Base-by-base conservation (phyloP, 306 rosid genomes). In the Myrica gale region DNA sequence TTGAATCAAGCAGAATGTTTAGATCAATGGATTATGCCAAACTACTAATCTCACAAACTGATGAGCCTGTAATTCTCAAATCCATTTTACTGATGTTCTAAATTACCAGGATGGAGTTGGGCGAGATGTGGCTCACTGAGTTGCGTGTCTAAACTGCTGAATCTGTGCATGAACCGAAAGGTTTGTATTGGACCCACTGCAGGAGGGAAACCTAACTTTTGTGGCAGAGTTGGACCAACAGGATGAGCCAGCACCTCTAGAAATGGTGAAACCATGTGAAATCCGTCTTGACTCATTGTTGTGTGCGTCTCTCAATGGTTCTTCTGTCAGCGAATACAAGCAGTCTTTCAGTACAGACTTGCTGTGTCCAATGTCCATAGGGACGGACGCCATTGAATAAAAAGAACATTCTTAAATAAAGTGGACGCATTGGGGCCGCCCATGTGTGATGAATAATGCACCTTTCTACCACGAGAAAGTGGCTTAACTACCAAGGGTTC, bases 401-500 rank as follows among this genome's bases (percentile, higher is more conserved):
- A 39, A 6, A 51, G 73, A 48, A 71, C 78, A 21, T 75, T 68
- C 47, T n/a, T 26, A 37, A 41, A 20, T 23, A 73, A 53, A 72
- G 45, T 32, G 45, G 56, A 55, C 68, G 3, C 6, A 1, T 3
- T 6, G 75, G 55, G 68, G 75, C 60, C 9, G 16, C 45, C 23
- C 48, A 57, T 58, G 16, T 9, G 39, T 73, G 42, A 20, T 55
- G 5, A 71, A 26, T 13, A 16, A 13, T 74, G 60, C 1, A 13
- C 15, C 46, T 13, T 56, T 44, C 4, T 1, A 44, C 7, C 26
- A 57, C 76, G 63, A 63, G 46, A 55, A 19, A 67, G 26, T 81
- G 43, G 57, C 85, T 85, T 85, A 4, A 54, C 75, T 72, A 75
- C 56, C 74, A 72, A 78, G 83, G 76, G 61, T 46, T 75, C 67